Evolutionary conservation across 257 asterid species (phyloP).

Genomic region (Knoxia roxburghii): DNA sequence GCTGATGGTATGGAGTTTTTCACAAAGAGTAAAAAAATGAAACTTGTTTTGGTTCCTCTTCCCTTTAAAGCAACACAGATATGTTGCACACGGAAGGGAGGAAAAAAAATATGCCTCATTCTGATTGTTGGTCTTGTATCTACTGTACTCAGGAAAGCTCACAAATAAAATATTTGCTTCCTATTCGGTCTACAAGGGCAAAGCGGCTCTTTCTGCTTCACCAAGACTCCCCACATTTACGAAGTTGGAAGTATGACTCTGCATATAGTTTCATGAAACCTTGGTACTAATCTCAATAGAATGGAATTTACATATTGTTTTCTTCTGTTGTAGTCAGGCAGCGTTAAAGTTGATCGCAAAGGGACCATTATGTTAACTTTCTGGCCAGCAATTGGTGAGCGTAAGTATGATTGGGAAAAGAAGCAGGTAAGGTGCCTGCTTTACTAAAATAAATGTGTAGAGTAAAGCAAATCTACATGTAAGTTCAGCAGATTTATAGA

Average conservation of each 20-base stretch:
- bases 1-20: conserved; percentile 31
- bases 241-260: conserved; percentile 51
- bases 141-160: conserved; percentile 20
- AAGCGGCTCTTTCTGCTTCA: conserved; percentile 73
- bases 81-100: neutral
- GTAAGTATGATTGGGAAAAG: conserved; percentile 86
- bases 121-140: neutral
- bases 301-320: neutral
- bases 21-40: neutral
- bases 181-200: conserved; percentile 78
- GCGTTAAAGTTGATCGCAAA: conserved; percentile 54
- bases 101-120: neutral
- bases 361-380: conserved; percentile 69
- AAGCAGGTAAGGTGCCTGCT: conserved; percentile 49
- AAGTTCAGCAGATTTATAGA: neutral
- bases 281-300: conserved; percentile 1
- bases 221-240: conserved; percentile 60
- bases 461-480: neutral
- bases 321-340: conserved; percentile 52
- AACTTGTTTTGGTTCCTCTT: neutral
- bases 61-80: neutral
- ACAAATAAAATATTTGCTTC: conserved; percentile 54
- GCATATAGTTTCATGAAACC: neutral
- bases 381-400: conserved; percentile 85
- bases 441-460: neutral